Base-by-base conservation (phyloP, 345 rosid genomes). In the Gossypium sturtianum region DNA sequence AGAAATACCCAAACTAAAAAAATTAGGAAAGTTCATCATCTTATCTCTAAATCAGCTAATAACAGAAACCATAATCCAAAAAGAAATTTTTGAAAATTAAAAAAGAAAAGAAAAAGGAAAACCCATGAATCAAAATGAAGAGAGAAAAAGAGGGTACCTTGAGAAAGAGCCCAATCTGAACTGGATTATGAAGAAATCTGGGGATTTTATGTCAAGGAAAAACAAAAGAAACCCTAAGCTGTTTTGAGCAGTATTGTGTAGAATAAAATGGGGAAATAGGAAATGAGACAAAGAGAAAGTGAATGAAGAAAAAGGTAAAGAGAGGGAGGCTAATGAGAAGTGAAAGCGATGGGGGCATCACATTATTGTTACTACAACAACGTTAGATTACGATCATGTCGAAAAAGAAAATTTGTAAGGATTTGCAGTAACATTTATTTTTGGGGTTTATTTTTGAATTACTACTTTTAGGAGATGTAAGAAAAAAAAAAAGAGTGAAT, bases 91-190 rank as follows among this genome's bases (percentile, higher is more conserved):
- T 9, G 29, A 53, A 70, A 56, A 65, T 3, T 4, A 52, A 58
- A 57, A 62, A 19, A 49, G 0, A 29, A 29, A 29, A 29, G 38
- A 0, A 29, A 29, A 38, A 12, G 41, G 41, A 34, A 7, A 34
- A 54, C 3, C 15, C 45, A 58, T 41, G 38, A 56, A 15, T 9
- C 63, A 20, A 44, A 4, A 68, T 49, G 12, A 45, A 78, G 67
- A 54, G 65, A 25, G 20, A 16, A 66, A 43, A 19, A 43, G n/a
- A 74, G 2, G 43, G 62, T 80, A 76, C 83, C 77, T 76, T 54
- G 29, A 56, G 53, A 66, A n/a, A 2, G 60, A 56, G 5, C 59
- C 7, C 51, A 69, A 25, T 10, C 41, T 69, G 72, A 72, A 66
- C 58, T 66, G 63, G 58, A 74, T 67, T 7, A 43, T 12, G 71